Conservation (phyloP, 2,329 filamentous ascomycete species). For the Neopestalotiopsis sp. region DNA sequence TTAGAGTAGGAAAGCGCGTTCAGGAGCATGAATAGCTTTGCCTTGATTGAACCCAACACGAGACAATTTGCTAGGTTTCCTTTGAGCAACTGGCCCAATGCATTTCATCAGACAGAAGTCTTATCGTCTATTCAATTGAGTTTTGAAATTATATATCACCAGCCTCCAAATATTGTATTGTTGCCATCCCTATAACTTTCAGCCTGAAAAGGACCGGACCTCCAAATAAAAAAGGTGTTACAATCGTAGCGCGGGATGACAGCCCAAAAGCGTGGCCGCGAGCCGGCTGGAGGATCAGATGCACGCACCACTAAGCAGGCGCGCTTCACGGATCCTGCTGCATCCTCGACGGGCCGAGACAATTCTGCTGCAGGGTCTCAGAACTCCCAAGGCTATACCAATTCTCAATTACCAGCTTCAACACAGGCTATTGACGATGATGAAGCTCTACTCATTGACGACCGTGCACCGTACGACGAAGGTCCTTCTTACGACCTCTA, state of each 20-base stretch:
- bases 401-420: slow-evolving; percentile 17
- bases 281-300: slow-evolving; percentile 11
- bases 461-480: slow-evolving; percentile 51
- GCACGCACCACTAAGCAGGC: slow-evolving; percentile 14
- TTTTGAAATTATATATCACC: too few relatives aligned
- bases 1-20: background rate
- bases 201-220: background rate
- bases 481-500: slow-evolving; percentile 51
- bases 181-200: background rate
- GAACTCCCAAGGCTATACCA: background rate
- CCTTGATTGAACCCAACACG: background rate
- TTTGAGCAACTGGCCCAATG: background rate
- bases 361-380: background rate
- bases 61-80: background rate
- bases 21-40: background rate
- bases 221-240: slow-evolving; percentile 2
- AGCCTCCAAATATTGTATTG: background rate
- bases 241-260: background rate
- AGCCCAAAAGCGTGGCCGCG: slow-evolving; percentile 12
- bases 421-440: slow-evolving; percentile 32
- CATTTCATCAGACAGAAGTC: background rate
- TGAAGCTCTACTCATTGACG: slow-evolving; percentile 45
- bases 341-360: background rate
- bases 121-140: too few relatives aligned
- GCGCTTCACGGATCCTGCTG: slow-evolving; percentile 8